Evolutionary conservation across 345 rosid species (phyloP).

Genomic region (Eucalyptus pauciflora): DNA sequence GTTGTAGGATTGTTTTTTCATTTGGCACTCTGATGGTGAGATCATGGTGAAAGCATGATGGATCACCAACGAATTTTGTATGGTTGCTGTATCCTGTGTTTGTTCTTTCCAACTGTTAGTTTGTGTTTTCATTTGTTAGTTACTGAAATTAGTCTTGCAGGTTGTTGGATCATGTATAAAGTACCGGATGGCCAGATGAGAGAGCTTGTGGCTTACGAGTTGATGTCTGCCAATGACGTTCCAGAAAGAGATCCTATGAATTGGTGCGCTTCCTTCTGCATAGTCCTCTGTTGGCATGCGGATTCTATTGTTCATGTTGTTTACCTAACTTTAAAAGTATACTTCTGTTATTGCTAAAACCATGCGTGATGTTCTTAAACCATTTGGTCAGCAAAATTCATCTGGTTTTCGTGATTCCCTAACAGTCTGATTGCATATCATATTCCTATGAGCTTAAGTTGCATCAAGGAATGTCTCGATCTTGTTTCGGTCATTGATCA

Average conservation of each 20-base stretch:
- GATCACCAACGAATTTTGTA: not conserved
- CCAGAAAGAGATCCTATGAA: slow-evolving; percentile 89
- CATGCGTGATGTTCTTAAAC: not conserved
- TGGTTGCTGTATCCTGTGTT: not conserved
- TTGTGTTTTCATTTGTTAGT: not conserved
- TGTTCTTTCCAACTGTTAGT: not conserved
- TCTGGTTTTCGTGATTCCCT: not conserved
- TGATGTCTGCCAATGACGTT: slow-evolving; percentile 89
- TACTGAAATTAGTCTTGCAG: slow-evolving; percentile 15
- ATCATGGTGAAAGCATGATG: not conserved
- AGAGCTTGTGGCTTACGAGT: slow-evolving; percentile 61
- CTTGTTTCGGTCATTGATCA: not conserved
- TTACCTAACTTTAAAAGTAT: not conserved
- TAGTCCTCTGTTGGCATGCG: not conserved
- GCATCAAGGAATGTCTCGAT: not conserved
- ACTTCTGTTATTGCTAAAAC: not conserved
- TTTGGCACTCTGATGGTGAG: not conserved
- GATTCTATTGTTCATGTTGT: not conserved
- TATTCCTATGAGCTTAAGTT: not conserved
- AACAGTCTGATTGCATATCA: not conserved
- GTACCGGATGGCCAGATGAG: slow-evolving; percentile 23
- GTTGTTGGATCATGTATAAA: slow-evolving; percentile 68
- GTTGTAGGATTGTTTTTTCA: not conserved
- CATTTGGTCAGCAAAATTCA: not conserved
- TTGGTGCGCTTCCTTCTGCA: slow-evolving; percentile 39